A percentile compares a stretch with the other conserved stretches of the same genome.
Evolutionary conservation across 1,284 basidiomycete species (phyloP).

Genomic region (Retiboletus flavoniger): DNA sequence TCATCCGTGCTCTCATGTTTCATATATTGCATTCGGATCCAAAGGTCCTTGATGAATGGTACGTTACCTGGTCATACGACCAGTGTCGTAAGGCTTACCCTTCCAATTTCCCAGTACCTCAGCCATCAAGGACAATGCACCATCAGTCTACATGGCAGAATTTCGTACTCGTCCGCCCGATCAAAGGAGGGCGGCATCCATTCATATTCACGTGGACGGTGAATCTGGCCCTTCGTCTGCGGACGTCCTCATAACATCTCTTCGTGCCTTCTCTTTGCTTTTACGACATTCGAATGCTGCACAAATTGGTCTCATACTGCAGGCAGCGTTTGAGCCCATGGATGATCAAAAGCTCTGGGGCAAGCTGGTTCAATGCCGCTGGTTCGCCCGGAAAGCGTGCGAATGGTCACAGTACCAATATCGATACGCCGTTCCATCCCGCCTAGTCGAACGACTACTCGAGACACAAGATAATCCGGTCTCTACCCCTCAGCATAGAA

Average conservation of each 20-base stretch:
- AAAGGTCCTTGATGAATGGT: constrained; percentile 68
- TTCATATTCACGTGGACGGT: constrained; percentile 84
- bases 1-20: constrained; percentile 74
- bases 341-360: constrained; percentile 68
- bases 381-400: constrained; percentile 75
- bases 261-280: constrained; percentile 73
- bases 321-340: constrained; percentile 67
- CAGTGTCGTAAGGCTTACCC: not conserved
- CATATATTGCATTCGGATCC: constrained; percentile 69
- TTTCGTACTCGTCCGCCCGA: constrained; percentile 73
- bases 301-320: constrained; percentile 74
- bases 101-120: constrained; percentile 43
- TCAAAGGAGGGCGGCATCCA: constrained; percentile 81
- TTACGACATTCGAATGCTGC: constrained; percentile 75
- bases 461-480: constrained; percentile 61
- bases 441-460: constrained; percentile 79
- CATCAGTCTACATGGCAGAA: constrained; percentile 76
- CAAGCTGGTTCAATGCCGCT: constrained; percentile 74
- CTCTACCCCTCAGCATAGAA: constrained; percentile 57
- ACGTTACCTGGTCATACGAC: constrained; percentile 8
- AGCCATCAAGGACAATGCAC: constrained; percentile 63
- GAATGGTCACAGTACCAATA: constrained; percentile 92
- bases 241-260: constrained; percentile 75
- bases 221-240: constrained; percentile 77
- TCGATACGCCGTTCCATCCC: constrained; percentile 85